Evolutionary conservation across 768 basidiomycete genomes (phyloP), one percentile per base, ranked within the genome.

Genomic region (Leccinum uliginosum): DNA sequence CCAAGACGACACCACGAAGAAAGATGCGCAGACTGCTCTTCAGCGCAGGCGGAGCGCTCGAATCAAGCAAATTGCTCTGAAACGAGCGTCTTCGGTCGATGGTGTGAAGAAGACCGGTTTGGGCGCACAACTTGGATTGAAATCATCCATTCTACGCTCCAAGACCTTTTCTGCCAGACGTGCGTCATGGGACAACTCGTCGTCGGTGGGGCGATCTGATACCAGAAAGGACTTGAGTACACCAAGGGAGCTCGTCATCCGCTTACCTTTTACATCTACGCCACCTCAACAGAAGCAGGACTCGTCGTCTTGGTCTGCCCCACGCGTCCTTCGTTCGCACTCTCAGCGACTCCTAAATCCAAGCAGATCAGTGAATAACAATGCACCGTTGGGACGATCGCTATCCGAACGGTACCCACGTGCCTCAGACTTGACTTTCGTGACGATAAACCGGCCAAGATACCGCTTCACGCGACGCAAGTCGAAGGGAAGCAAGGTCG

Each of bases 281-380:
- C 61, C 66, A 6, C 51, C 66, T 21, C 54, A 54, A 7, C 43
- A 58, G 50, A 57, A 56, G 43, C 14, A 48, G 0, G 51, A 56
- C 10, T 46, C 56, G 3, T 23, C 27, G 8, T 21, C 43, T 14
- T 55, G 60, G 60, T 59, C 61, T 29, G 52, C 58, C 17, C 56
- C 60, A 9, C 67, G 59, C 30, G 60, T 69, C 48, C 65, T 67
- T 32, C 69, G 71, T 38, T 67, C 69, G 14, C 61, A 62, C 17
- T 68, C 69, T 4, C 71, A 68, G 30, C 57, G 63, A 40, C 52
- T 60, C 19, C 23, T 21, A 32, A 51, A 38, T 29, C 17, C 56
- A 21, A 32, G 12, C 19, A 23, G 43, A 24, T 10, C 29, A 8
- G 17, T 38, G 3, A 51, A 50, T 51, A 40, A 38, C 38, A 56